Percentiles rank a stretch among this genome's conserved stretches.
These are phyloP conservation scores for Pichia sp. DNA, from an alignment of 1,139 yeast species.

Conservation along the genomic window DNA sequence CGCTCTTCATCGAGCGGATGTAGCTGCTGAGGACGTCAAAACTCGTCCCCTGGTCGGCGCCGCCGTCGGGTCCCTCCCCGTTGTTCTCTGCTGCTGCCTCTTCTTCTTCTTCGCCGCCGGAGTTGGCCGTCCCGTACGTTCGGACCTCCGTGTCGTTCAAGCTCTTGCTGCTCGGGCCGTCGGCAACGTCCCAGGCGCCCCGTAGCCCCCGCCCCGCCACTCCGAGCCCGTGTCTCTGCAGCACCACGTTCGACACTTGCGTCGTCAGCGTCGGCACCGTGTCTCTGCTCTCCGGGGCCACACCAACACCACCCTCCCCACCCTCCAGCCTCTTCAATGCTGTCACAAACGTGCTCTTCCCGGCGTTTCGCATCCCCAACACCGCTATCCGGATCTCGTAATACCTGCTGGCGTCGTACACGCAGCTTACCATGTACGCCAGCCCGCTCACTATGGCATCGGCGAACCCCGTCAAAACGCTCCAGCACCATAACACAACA, in stretches of 20 bases:
- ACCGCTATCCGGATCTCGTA: slow-evolving; percentile 25
- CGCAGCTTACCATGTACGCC: not conserved
- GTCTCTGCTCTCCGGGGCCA: slow-evolving; percentile 4
- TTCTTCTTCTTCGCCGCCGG: not conserved
- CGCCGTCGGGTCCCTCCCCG: not conserved
- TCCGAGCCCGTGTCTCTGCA: not conserved
- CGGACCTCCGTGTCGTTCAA: not conserved
- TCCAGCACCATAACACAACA: not conserved
- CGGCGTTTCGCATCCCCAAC: slow-evolving; percentile 27
- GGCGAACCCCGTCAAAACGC: not conserved
- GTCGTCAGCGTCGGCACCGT: slow-evolving; percentile 25
- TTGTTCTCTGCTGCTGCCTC: not conserved
- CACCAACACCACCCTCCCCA: not conserved
- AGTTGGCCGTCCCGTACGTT: not conserved
- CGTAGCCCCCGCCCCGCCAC: not conserved
- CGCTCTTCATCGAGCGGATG: slow-evolving; percentile 2
- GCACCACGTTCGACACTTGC: slow-evolving; percentile 7
- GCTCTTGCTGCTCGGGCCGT: not conserved
- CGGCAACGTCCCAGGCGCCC: not conserved
- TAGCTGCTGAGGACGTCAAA: not conserved
- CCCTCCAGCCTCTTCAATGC: not conserved
- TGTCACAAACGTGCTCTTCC: slow-evolving; percentile 27
- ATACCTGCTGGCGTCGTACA: slow-evolving; percentile 9
- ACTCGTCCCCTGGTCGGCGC: not conserved
- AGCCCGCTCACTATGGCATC: not conserved